Evolutionary conservation across 2,329 filamentous ascomycete genomes (phyloP).

Genomic region (Aspergillus aculeatinus): DNA sequence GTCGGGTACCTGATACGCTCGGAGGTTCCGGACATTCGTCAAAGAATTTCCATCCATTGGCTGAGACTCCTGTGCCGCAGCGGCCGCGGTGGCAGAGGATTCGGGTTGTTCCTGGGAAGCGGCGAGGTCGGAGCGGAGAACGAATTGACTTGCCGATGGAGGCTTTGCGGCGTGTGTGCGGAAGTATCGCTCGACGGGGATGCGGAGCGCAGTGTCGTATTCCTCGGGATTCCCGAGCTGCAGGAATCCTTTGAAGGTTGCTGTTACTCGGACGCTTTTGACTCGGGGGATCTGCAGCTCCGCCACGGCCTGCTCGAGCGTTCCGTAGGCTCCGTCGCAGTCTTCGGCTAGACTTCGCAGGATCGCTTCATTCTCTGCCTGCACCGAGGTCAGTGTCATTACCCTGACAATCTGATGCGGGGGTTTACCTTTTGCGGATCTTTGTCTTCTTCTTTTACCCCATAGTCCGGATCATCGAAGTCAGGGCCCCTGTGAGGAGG

Average conservation of each 20-base stretch:
- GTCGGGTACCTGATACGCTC: slow-evolving; percentile 79
- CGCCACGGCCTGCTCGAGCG: slow-evolving; percentile 78
- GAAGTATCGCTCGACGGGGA: slow-evolving; percentile 88
- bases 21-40: slow-evolving; percentile 70
- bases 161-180: slow-evolving; percentile 76
- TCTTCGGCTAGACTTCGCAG: slow-evolving; percentile 65
- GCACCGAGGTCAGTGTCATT: slow-evolving; percentile 8
- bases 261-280: slow-evolving; percentile 73
- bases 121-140: slow-evolving; percentile 51
- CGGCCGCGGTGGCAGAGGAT: slow-evolving; percentile 50
- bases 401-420: background rate
- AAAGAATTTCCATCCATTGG: slow-evolving; percentile 48
- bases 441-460: slow-evolving; percentile 90
- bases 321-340: slow-evolving; percentile 75
- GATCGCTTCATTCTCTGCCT: slow-evolving; percentile 70
- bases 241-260: slow-evolving; percentile 75
- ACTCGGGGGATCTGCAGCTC: slow-evolving; percentile 74
- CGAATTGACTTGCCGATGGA: slow-evolving; percentile 74
- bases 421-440: slow-evolving; percentile 60
- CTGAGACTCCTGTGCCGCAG: slow-evolving; percentile 30
- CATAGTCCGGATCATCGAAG: slow-evolving; percentile 87
- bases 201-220: slow-evolving; percentile 72
- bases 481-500: slow-evolving; percentile 68
- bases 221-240: slow-evolving; percentile 74
- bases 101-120: slow-evolving; percentile 53